These are phyloP conservation scores for Astrephomene gubernaculifera DNA, from an alignment of 139 green algal species.

Conservation along the genomic window DNA sequence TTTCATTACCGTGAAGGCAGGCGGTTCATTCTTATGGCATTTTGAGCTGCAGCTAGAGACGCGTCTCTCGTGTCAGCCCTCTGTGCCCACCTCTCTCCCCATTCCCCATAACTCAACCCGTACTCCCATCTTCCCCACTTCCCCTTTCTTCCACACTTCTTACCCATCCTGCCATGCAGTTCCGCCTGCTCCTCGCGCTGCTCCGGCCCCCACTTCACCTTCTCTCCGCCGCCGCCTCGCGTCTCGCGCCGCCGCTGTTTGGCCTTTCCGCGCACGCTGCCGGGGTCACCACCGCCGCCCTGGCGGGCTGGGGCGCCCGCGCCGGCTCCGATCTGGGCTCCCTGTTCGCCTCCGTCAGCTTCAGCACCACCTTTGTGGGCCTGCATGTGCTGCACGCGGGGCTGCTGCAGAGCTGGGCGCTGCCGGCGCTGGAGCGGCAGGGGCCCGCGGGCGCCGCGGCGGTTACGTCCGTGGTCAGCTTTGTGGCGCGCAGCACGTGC, in stretches of 20 bases:
- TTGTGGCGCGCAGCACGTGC: conserved; percentile 31
- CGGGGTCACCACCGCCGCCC: background rate
- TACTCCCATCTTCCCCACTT: background rate
- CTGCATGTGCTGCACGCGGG: conserved; percentile 7
- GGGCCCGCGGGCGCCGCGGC: background rate
- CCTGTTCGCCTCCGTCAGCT: conserved; percentile 2
- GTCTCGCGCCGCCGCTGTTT: background rate
- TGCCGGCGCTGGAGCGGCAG: background rate
- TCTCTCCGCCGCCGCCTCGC: background rate
- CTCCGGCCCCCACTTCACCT: background rate
- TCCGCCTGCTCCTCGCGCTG: background rate
- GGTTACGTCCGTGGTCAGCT: conserved; percentile 12
- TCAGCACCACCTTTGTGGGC: background rate
- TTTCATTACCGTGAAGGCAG: too few relatives aligned
- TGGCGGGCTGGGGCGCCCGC: conserved; percentile 18
- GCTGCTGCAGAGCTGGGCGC: conserved; percentile 12
- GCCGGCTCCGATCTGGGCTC: background rate
- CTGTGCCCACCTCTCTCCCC: too few relatives aligned
- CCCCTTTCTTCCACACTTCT: too few relatives aligned
- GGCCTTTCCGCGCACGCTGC: background rate
- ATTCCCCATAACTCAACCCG: background rate
- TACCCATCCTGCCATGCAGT: too few relatives aligned
- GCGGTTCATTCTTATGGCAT: too few relatives aligned
- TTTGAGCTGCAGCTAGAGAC: too few relatives aligned
- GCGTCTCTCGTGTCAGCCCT: too few relatives aligned